Conservation (phyloP, 495 filamentous ascomycete genomes). For the Pseudevernia furfuracea region DNA sequence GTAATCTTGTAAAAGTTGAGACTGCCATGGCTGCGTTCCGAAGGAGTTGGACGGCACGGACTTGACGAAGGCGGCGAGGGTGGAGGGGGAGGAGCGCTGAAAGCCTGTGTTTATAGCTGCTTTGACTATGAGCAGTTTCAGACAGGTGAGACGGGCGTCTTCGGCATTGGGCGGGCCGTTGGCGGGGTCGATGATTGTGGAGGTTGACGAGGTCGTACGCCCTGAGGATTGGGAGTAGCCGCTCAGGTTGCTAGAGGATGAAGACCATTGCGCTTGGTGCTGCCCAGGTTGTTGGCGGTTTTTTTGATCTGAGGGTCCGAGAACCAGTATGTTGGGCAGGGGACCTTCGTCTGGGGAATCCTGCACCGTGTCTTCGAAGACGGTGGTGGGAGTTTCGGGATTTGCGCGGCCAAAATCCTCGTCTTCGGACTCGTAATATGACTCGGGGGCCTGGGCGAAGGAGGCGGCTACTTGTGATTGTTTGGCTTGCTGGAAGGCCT, state of each 20-base stretch:
- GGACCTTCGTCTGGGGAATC: constrained; percentile 70
- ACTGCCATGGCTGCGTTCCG: constrained; percentile 61
- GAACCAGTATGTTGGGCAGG: constrained; percentile 76
- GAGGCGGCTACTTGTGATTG: constrained; percentile 28
- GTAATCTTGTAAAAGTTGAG: constrained; percentile 64
- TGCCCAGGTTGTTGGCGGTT: constrained; percentile 23
- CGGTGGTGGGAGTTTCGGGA: constrained; percentile 85
- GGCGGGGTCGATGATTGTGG: constrained; percentile 20
- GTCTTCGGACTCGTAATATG: constrained; percentile 24
- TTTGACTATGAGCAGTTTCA: constrained; percentile 70
- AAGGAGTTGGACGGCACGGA: constrained; percentile 69
- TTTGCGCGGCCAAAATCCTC: constrained; percentile 37
- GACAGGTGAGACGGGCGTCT: constrained; percentile 63
- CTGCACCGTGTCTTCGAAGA: constrained; percentile 77
- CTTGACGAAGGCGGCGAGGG: constrained; percentile 64
- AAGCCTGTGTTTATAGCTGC: constrained; percentile 76
- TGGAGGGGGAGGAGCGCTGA: constrained; percentile 32
- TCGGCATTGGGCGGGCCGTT: constrained; percentile 62
- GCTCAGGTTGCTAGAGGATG: constrained; percentile 65
- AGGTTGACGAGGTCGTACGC: constrained; percentile 33
- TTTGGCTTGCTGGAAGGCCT: constrained; percentile 43
- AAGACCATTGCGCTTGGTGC: constrained; percentile 57
- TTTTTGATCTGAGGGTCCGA: constrained; percentile 53
- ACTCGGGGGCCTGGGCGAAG: constrained; percentile 23
- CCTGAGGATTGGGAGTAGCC: constrained; percentile 64